phyloP scores from a whole-genome alignment of 139 green algal genomes.

The Picochlorum sp. region DNA sequence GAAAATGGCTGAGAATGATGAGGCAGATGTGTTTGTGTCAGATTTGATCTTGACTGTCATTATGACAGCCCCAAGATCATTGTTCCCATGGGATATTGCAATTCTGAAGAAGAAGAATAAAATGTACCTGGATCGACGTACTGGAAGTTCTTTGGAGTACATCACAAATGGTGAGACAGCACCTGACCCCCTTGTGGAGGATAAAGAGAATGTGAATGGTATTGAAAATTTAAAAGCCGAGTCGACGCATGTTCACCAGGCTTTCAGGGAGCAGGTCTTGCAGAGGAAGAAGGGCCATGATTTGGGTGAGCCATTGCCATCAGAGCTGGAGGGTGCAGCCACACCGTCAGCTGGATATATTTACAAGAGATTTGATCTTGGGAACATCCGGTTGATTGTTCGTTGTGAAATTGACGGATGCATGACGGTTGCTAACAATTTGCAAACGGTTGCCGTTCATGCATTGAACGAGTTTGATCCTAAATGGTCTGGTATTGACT shows the following conservation, averaged over 20 bases:
- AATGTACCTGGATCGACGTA: conserved; percentile 84
- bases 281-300: conserved; percentile 17
- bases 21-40: conserved; percentile 78
- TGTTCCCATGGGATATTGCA: conserved; percentile 90
- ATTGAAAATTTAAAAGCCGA: conserved; percentile 79
- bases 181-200: conserved; percentile 57
- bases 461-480: conserved; percentile 95
- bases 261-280: conserved; percentile 84
- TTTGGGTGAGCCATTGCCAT: conserved; percentile 4
- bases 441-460: conserved; percentile 76
- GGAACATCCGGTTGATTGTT: conserved; percentile 67
- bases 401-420: conserved; percentile 87
- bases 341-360: conserved; percentile 13
- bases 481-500: conserved; percentile 72
- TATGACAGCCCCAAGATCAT: conserved; percentile 83
- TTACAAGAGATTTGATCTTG: conserved; percentile 79
- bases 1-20: conserved; percentile 49
- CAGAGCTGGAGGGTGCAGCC: neutral
- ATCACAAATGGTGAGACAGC: conserved; percentile 70
- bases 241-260: conserved; percentile 86
- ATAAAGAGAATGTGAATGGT: conserved; percentile 91
- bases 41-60: conserved; percentile 86
- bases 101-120: conserved; percentile 48
- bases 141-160: conserved; percentile 67
- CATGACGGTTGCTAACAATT: conserved; percentile 36